Percentiles rank a stretch among this genome's conserved stretches.
Conservation (phyloP, 352 stramenopile species). For the Phytophthora europaea region DNA sequence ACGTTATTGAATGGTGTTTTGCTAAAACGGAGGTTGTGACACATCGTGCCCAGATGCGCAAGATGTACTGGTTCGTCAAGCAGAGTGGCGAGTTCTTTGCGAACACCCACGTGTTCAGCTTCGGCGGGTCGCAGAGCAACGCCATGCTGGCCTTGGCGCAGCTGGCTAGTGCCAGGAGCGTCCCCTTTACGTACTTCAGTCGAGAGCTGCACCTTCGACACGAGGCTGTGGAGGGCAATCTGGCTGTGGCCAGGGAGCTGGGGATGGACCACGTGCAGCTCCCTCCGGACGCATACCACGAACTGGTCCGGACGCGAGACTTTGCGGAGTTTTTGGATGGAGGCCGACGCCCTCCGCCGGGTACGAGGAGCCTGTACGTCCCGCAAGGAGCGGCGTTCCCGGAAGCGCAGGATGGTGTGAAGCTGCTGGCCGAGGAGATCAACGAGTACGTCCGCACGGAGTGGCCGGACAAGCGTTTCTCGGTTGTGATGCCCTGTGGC, state of each 20-base stretch:
- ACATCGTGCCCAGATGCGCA: conserved; percentile 70
- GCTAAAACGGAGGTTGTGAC: conserved; percentile 9
- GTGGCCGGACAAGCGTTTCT: conserved; percentile 43
- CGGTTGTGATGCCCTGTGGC: conserved; percentile 77
- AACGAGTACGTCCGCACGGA: conserved; percentile 62
- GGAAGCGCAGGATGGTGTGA: conserved; percentile 68
- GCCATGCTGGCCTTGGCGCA: conserved; percentile 89
- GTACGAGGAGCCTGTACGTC: conserved; percentile 51
- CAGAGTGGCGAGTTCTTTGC: conserved; percentile 69
- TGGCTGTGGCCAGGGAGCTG: conserved; percentile 49
- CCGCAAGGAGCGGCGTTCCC: conserved; percentile 79
- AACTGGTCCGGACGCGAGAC: conserved; percentile 56
- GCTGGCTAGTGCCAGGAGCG: conserved; percentile 68
- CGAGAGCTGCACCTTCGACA: conserved; percentile 40
- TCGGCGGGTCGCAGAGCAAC: conserved; percentile 86
- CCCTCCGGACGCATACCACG: conserved; percentile 47
- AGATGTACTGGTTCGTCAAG: conserved; percentile 82
- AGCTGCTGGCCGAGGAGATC: conserved; percentile 70
- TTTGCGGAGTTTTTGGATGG: conserved; percentile 32
- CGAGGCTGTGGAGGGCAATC: conserved; percentile 46
- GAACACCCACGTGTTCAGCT: conserved; percentile 77
- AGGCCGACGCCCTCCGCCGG: conserved; percentile 10
- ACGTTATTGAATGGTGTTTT: not conserved
- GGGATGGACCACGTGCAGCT: conserved; percentile 82
- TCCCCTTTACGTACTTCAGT: conserved; percentile 91